These are phyloP conservation scores for Yarrowia sp. DNA, from an alignment of 805 yeast species.

Conservation along the genomic window DNA sequence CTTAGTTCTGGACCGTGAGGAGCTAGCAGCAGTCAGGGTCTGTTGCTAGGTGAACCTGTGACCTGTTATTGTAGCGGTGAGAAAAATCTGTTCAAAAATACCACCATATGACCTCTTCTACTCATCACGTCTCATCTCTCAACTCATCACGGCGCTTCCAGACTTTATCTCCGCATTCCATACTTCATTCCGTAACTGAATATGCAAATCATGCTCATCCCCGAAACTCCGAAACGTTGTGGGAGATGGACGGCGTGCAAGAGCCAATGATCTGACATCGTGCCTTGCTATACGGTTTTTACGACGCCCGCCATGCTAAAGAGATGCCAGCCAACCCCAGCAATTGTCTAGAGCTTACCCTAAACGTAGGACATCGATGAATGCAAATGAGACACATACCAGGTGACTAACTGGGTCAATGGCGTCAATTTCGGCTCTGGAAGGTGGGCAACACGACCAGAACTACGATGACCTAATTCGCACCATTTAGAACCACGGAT, in stretches of 20 bases:
- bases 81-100: too few species aligned
- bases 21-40: too few species aligned
- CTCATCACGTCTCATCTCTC: too few species aligned
- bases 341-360: background rate
- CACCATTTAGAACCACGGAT: background rate
- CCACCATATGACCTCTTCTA: too few species aligned
- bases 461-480: too few species aligned
- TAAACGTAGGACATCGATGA: too few species aligned
- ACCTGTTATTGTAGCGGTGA: too few species aligned
- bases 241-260: background rate
- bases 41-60: too few species aligned
- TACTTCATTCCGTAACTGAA: background rate
- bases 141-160: background rate
- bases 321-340: slow-evolving; percentile 4
- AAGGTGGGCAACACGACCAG: background rate
- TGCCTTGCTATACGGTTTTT: background rate
- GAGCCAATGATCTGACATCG: slow-evolving; percentile 20
- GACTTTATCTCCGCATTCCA: slow-evolving; percentile 3
- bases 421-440: too few species aligned
- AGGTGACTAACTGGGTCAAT: too few species aligned
- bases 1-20: background rate
- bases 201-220: slow-evolving; percentile 6
- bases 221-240: slow-evolving; percentile 32
- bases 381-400: too few species aligned
- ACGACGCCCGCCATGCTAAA: background rate